A percentile compares a stretch with the other conserved stretches of the same genome.
Conservation (phyloP, 2,329 filamentous ascomycete species). For the Fusarium piperis region DNA sequence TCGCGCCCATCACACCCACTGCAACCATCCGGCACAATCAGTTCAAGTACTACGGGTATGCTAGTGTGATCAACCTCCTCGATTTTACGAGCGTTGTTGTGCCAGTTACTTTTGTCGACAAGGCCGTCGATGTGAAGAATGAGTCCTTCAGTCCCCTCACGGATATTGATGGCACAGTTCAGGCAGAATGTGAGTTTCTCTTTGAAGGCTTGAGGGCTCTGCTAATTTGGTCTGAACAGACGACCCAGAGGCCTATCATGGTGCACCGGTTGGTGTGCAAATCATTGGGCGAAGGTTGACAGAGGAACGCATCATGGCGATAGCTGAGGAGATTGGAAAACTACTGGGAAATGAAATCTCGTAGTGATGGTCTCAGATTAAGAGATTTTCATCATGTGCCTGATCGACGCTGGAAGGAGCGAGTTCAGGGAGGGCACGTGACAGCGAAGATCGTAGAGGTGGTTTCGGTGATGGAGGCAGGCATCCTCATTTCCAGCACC, state of each 20-base stretch:
- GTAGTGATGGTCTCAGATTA: background rate
- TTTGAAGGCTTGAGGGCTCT: background rate
- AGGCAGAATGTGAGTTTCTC: constrained; percentile 38
- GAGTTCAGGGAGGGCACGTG: background rate
- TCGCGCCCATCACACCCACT: constrained; percentile 53
- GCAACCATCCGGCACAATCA: constrained; percentile 51
- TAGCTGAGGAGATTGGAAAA: constrained; percentile 48
- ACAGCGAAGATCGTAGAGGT: background rate
- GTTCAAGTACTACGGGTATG: constrained; percentile 52
- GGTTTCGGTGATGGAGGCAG: background rate
- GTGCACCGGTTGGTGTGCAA: constrained; percentile 39
- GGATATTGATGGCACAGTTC: constrained; percentile 32
- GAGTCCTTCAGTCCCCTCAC: constrained; percentile 27
- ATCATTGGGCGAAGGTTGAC: constrained; percentile 38
- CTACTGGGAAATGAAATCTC: constrained; percentile 33
- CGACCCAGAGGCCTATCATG: constrained; percentile 39
- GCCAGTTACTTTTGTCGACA: constrained; percentile 55
- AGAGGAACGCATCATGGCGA: constrained; percentile 43
- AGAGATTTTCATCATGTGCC: background rate
- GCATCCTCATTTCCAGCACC: background rate
- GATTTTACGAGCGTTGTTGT: constrained; percentile 55
- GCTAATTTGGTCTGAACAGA: background rate
- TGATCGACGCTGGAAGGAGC: background rate
- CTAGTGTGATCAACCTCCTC: constrained; percentile 48
- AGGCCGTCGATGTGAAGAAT: constrained; percentile 46